Conservation (phyloP, 2,329 filamentous ascomycete species). For the Paracamarosporium sp. region DNA sequence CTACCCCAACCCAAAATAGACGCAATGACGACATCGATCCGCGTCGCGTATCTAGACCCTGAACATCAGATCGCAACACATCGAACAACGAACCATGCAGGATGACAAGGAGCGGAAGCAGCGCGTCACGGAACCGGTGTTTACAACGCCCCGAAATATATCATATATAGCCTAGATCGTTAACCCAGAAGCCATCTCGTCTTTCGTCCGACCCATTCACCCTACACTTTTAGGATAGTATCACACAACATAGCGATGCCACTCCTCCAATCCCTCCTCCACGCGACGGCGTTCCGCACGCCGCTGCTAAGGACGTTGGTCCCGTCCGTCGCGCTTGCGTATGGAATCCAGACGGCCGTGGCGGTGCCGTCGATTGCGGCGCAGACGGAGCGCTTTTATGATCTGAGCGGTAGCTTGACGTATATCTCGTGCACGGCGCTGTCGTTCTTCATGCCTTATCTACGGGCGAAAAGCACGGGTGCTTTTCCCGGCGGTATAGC, state of each 20-base stretch:
- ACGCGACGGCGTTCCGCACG: slow-evolving; percentile 65
- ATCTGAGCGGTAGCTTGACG: slow-evolving; percentile 70
- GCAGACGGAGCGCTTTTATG: slow-evolving; percentile 72
- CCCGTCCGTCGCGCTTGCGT: slow-evolving; percentile 67
- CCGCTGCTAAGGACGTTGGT: slow-evolving; percentile 69
- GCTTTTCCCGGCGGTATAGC: slow-evolving; percentile 44
- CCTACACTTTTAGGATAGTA: neutral
- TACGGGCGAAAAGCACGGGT: slow-evolving; percentile 62
- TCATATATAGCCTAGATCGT: neutral
- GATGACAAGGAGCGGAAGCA: neutral
- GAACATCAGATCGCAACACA: slow-evolving; percentile 19
- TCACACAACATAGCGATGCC: slow-evolving; percentile 29
- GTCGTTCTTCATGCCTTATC: slow-evolving; percentile 66
- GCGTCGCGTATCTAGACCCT: slow-evolving; percentile 25
- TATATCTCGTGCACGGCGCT: slow-evolving; percentile 70
- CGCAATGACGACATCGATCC: slow-evolving; percentile 37
- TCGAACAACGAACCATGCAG: neutral
- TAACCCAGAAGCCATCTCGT: neutral
- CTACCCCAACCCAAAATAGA: neutral
- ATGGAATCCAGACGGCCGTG: slow-evolving; percentile 67
- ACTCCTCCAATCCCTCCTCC: slow-evolving; percentile 59
- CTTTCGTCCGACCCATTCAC: neutral
- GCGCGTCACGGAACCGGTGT: neutral
- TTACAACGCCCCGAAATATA: neutral
- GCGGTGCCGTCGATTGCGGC: slow-evolving; percentile 67